These are phyloP conservation scores for Chloranthus sessilifolius DNA, from an alignment of 164 flowering plant genomes.

Conservation along the genomic window DNA sequence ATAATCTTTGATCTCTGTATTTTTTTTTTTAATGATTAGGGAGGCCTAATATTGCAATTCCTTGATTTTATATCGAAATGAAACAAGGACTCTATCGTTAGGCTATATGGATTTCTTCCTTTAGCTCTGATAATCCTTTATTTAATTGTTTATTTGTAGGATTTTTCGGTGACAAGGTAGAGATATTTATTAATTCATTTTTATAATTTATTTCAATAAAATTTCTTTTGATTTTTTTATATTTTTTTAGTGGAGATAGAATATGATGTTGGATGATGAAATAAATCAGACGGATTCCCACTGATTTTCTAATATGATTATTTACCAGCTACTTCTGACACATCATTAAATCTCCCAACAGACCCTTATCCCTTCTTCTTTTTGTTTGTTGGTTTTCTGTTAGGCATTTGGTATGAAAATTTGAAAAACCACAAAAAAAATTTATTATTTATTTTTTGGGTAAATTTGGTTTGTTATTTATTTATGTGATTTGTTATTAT, in stretches of 20 bases:
- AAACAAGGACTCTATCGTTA: constrained; percentile 18
- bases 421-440: too few relatives aligned
- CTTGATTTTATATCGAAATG: constrained; percentile 3
- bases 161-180: constrained; percentile 24
- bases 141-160: constrained; percentile 9
- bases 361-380: too few relatives aligned
- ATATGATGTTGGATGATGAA: constrained; percentile 33
- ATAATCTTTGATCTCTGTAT: background rate
- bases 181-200: background rate
- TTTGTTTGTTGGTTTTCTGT: background rate
- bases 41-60: constrained; percentile 23
- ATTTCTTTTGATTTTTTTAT: background rate
- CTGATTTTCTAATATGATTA: constrained; percentile 26
- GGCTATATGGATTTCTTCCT: constrained; percentile 19
- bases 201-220: background rate
- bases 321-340: constrained; percentile 34
- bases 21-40: background rate
- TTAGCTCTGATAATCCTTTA: constrained; percentile 20
- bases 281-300: constrained; percentile 59
- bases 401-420: too few relatives aligned
- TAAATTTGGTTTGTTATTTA: background rate
- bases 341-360: background rate
- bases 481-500: background rate
- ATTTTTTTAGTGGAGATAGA: background rate
- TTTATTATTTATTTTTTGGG: background rate